Conservation (phyloP, 139 green algal species). For the Raphidocelis subcapitata region DNA sequence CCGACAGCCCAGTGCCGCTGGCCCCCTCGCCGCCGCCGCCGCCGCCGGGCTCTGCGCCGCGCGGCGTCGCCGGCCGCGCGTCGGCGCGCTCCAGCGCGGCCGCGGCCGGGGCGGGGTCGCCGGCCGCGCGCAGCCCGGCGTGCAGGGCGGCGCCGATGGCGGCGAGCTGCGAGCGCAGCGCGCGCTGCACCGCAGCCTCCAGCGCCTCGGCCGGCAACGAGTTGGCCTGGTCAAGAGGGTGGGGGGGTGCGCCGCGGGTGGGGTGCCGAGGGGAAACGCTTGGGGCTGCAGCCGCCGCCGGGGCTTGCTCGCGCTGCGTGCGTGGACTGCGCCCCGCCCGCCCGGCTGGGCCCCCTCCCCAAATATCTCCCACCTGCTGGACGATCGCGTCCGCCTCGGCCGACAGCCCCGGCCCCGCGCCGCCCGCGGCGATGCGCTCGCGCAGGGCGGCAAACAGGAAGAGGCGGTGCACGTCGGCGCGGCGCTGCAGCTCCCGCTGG, state of each 20-base stretch:
- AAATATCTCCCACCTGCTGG: not conserved
- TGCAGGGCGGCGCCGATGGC: too few relatives aligned
- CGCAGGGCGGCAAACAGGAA: slow-evolving; percentile 45
- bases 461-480: slow-evolving; percentile 49
- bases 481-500: slow-evolving; percentile 50
- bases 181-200: not conserved
- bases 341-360: not conserved
- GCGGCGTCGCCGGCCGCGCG: not conserved
- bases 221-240: not conserved
- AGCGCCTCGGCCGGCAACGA: not conserved
- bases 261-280: too few relatives aligned
- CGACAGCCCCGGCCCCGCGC: not conserved
- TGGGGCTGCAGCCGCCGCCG: not conserved
- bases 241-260: not conserved
- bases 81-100: too few relatives aligned
- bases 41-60: not conserved
- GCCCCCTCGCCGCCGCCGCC: not conserved
- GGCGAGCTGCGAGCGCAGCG: too few relatives aligned
- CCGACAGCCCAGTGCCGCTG: not conserved
- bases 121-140: too few relatives aligned
- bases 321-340: too few relatives aligned
- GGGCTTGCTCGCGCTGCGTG: not conserved
- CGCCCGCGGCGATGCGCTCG: not conserved
- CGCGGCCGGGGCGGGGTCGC: too few relatives aligned
- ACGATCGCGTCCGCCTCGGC: not conserved